These are phyloP conservation scores for Penicillium daleae DNA, from an alignment of 495 filamentous ascomycete species.

Conservation along the genomic window DNA sequence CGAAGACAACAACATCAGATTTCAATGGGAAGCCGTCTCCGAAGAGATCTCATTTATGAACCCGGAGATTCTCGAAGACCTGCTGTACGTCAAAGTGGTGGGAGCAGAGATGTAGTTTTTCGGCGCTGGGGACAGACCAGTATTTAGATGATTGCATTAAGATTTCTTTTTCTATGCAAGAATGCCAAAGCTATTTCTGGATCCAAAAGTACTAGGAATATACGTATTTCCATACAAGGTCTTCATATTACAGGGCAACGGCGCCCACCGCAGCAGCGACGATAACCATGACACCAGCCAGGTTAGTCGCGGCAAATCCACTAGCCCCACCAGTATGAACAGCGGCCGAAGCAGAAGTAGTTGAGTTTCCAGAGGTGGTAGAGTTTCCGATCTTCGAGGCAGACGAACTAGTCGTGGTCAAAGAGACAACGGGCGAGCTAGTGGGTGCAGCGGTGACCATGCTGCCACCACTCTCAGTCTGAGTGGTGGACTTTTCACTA, in stretches of 20 bases:
- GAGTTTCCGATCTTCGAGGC: slow-evolving; percentile 7
- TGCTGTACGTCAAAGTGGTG: background rate
- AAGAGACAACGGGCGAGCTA: slow-evolving; percentile 18
- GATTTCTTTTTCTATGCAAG: no score
- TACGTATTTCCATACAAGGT: background rate
- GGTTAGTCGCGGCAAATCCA: slow-evolving; percentile 5
- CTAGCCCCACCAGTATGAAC: slow-evolving; percentile 20
- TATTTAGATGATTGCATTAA: background rate
- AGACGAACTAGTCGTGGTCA: slow-evolving; percentile 21
- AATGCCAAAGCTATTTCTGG: no score
- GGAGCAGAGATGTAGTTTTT: no score
- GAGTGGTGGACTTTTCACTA: slow-evolving; percentile 4
- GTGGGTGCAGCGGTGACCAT: slow-evolving; percentile 26
- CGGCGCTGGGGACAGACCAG: background rate
- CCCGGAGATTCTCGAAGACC: background rate
- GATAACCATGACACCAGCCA: slow-evolving; percentile 22
- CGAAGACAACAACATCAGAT: background rate
- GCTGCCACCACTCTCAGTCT: background rate
- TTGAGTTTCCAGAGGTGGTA: slow-evolving; percentile 4
- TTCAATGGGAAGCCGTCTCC: background rate
- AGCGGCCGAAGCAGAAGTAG: slow-evolving; percentile 15
- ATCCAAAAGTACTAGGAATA: background rate
- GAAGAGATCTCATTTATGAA: background rate
- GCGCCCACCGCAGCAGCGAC: slow-evolving; percentile 39
- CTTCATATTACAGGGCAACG: slow-evolving; percentile 19